Percentiles rank a stretch among this genome's conserved stretches.
Conservation (phyloP, 1,139 yeast genomes). For the Blastobotrys buckinghamii region DNA sequence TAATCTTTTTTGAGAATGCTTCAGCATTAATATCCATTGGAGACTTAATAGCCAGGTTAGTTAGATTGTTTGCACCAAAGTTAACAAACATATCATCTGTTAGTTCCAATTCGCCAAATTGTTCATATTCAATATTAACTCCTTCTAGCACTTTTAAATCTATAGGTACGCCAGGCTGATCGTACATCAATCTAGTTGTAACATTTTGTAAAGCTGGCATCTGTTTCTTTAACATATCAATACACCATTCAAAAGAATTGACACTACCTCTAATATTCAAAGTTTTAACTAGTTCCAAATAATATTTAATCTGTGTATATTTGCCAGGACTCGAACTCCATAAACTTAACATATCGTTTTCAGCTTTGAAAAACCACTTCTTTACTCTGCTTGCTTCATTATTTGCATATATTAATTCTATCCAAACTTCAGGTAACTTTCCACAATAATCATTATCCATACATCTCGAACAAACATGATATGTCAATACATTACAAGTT, state of each 20-base stretch:
- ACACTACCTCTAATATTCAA: neutral
- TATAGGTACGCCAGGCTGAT: neutral
- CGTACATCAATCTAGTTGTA: neutral
- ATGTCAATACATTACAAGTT: neutral
- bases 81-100: neutral
- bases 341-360: neutral
- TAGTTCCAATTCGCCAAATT: neutral
- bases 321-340: neutral
- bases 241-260: neutral
- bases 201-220: neutral
- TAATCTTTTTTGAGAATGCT: neutral
- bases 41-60: neutral
- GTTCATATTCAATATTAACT: neutral
- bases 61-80: neutral
- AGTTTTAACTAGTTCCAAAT: neutral
- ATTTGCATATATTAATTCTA: neutral
- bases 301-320: neutral
- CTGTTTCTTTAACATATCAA: neutral
- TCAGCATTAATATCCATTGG: neutral
- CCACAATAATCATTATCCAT: neutral
- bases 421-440: neutral
- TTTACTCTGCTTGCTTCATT: neutral
- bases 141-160: neutral
- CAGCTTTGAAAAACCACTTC: neutral
- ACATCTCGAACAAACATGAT: slow-evolving; percentile 1